These are phyloP conservation scores for Metarhizium album DNA, from an alignment of 2,329 filamentous ascomycete species.

Conservation along the genomic window DNA sequence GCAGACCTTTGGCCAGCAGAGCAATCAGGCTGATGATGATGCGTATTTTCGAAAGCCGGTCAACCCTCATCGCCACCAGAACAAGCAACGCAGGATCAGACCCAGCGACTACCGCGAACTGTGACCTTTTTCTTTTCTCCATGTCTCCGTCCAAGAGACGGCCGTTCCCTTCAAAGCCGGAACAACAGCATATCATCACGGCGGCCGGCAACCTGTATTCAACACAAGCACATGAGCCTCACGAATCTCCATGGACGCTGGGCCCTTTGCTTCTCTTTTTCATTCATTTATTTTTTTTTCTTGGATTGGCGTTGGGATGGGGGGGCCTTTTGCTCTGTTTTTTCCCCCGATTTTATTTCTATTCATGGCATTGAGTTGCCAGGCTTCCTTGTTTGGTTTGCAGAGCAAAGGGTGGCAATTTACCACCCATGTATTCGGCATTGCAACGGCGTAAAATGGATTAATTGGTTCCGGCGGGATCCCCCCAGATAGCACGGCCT, in stretches of 20 bases:
- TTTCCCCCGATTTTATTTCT: background rate
- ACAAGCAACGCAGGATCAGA: constrained; percentile 65
- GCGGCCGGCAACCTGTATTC: background rate
- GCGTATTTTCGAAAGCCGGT: constrained; percentile 94
- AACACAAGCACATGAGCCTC: background rate
- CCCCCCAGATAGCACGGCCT: background rate
- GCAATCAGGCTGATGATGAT: constrained; percentile 61
- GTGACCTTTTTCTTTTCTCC: constrained; percentile 23
- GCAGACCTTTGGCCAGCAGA: constrained; percentile 34
- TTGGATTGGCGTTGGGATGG: constrained; percentile 1
- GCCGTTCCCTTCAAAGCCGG: background rate
- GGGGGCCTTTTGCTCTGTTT: background rate
- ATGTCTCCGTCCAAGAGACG: background rate
- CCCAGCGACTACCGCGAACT: constrained; percentile 89
- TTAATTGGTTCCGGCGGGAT: background rate
- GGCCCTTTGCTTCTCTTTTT: background rate
- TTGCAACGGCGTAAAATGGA: background rate
- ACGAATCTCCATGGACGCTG: background rate
- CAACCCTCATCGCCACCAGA: constrained; percentile 84
- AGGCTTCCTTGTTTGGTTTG: background rate
- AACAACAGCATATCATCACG: background rate
- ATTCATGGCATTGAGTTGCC: background rate
- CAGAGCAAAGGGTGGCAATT: background rate
- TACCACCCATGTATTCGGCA: background rate
- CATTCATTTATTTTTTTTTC: no score